Evolutionary conservation across 768 basidiomycete species (phyloP), one percentile per base, ranked within the genome.

Genomic region (Cubamyces sp.): DNA sequence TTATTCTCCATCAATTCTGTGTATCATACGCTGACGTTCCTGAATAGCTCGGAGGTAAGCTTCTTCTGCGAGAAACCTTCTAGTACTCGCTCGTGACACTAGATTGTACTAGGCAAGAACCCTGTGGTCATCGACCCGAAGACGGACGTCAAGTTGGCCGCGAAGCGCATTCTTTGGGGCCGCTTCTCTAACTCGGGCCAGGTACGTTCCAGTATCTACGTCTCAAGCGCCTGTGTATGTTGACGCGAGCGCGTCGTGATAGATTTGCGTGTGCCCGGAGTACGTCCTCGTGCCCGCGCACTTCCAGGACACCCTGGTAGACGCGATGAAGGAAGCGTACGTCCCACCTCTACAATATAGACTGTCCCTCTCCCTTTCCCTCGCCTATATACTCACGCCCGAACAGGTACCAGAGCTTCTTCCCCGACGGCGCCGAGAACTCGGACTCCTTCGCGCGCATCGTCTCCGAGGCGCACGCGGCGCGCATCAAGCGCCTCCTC

Each of bases 91-190:
- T 7, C 15, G 15, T 48, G 6, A 25, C 47, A 11, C 1, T 26
- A 23, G 18, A 7, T 23, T 7, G 21, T 53, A 45, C 16, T 19
- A 65, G 76, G 91, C 25, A 92, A 93, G 72, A 86, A 83, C 1
- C 91, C 92, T 1, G 90, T 86, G 19, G 76, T 95, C 46, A 40
- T 68, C 30, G 90, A 93, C 71, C 80, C 89, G 0, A 79, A 77
- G 21, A 85, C 83, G 56, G 87, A 94, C 69, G 74, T 94, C 52
- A 79, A 85, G 59, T 75, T 80, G 5, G 81, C 87, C 0, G 90
- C 90, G 3, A 82, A 81, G 45, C 81, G 92, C n/a, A 79, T 95
- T 46, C 72, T 93, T 39, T 94, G 91, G 90, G 91, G 91, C n/a
- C 92, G 92, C 67, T 74, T 77, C 49, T 74, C 80, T 40, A 95